Conservation (phyloP, 371 early-diverging fungal genomes). For the Actinomortierella wolfii region DNA sequence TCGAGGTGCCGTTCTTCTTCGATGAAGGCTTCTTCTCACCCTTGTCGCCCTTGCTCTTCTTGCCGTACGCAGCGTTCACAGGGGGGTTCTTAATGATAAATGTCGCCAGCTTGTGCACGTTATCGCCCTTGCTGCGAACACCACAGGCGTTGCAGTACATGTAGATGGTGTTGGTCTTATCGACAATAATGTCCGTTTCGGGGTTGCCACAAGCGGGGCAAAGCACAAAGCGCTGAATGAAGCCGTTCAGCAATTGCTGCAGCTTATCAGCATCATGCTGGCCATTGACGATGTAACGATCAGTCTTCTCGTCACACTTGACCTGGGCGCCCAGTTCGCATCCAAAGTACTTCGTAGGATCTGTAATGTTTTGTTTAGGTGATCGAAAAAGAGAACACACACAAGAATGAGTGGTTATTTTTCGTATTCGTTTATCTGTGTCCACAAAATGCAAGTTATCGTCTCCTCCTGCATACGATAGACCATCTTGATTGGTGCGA, state of each 20-base stretch:
- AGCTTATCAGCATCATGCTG: conserved; percentile 91
- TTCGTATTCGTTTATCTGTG: too few relatives aligned
- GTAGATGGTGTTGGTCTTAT: conserved; percentile 72
- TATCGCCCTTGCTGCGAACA: conserved; percentile 81
- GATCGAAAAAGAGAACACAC: too few relatives aligned
- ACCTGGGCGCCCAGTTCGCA: conserved; percentile 96
- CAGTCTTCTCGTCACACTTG: conserved; percentile 88
- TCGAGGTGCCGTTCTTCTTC: conserved; percentile 51
- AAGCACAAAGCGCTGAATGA: conserved; percentile 97
- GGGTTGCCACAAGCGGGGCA: conserved; percentile 98
- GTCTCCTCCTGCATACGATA: not conserved
- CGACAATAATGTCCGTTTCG: conserved; percentile 91
- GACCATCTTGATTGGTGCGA: not conserved
- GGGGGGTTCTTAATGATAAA: conserved; percentile 96
- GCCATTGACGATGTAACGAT: conserved; percentile 98
- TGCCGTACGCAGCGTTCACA: conserved; percentile 60
- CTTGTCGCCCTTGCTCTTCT: conserved; percentile 67
- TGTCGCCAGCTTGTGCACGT: conserved; percentile 88
- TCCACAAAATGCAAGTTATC: too few relatives aligned
- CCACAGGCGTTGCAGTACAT: conserved; percentile 96
- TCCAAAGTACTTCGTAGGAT: conserved; percentile 96
- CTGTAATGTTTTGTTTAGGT: conserved; percentile 20
- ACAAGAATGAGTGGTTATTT: conserved; percentile 7
- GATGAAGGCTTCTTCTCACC: conserved; percentile 48
- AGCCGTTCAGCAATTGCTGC: conserved; percentile 89